Evolutionary conservation across 306 rosid genomes (phyloP).

Genomic region (Cucumis hystrix): DNA sequence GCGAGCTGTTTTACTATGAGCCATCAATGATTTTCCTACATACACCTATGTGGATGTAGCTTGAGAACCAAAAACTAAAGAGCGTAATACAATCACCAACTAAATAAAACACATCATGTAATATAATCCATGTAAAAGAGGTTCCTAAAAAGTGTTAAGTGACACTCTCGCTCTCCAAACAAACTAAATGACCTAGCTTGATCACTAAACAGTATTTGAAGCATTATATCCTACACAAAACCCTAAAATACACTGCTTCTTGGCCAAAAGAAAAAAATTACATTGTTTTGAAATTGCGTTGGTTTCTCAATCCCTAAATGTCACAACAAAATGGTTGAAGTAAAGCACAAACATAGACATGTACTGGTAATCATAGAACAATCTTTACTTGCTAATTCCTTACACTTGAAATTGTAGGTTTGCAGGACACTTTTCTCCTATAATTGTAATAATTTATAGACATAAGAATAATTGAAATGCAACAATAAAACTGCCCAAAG

Average conservation of each 20-base stretch:
- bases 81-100: no score
- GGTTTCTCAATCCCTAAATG: background rate
- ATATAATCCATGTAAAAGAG: no score
- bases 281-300: background rate
- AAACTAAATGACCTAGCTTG: no score
- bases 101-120: no score
- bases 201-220: no score
- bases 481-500: background rate
- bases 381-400: background rate
- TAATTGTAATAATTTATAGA: background rate
- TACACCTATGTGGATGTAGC: no score
- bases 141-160: no score
- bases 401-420: background rate
- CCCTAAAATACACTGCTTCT: background rate
- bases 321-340: background rate
- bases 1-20: no score
- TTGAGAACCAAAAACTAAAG: no score
- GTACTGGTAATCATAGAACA: background rate
- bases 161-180: no score
- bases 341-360: background rate
- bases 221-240: background rate
- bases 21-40: no score
- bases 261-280: background rate
- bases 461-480: background rate
- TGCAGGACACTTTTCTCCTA: background rate